Base-by-base conservation (phyloP, 768 basidiomycete species). In the Tylopilus plumbeoviolaceoides region DNA sequence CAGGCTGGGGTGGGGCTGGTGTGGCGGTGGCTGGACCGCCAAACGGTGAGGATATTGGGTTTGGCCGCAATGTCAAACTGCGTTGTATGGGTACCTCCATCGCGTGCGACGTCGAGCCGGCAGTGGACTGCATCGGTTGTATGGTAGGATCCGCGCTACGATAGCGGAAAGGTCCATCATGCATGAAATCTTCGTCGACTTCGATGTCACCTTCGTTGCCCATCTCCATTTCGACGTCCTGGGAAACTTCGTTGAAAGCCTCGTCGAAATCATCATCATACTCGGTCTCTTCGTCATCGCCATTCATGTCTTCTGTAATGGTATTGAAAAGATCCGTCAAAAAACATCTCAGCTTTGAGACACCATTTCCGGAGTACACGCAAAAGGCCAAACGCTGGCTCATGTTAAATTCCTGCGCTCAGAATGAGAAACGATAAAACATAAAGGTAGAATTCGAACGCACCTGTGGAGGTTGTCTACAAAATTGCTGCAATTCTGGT, bases 321-420 rank as follows among this genome's bases (percentile, higher is more conserved):
- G 82, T 82, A 59, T 85, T 84, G 65, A 86, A 89, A 14, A 88
- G 68, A 53, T 87, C 86, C 7, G 80, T 85, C 44, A 99, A 74
- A 68, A 84, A 94, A 17, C 82, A 73, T 30, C 95, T 81, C 18
- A 99, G 78, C 44, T 92, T 85, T 11, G 79, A 73, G 2, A 99
- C 90, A 7, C 95, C 95, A 59, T 85, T 85, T 20, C 93, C 91
- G 11, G 95, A 98, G 73, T 91, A 99, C 15, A 99, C 97, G 70
- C 97, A 98, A 67, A 98, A 99, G 5, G 91, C 83, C 18, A 81
- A 76, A 45, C 91, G 84, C 67, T 99, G 97, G 44, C 85, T 87
- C 35, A 85, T 77, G 64, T 90, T 98, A 69, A 95, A 98, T 51
- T 95, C 92, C 92, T 95, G 64, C 5, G 42, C 23, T 44, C 8